Base-by-base conservation (phyloP, 2,329 filamentous ascomycete genomes). In the Helotiales sp. region DNA sequence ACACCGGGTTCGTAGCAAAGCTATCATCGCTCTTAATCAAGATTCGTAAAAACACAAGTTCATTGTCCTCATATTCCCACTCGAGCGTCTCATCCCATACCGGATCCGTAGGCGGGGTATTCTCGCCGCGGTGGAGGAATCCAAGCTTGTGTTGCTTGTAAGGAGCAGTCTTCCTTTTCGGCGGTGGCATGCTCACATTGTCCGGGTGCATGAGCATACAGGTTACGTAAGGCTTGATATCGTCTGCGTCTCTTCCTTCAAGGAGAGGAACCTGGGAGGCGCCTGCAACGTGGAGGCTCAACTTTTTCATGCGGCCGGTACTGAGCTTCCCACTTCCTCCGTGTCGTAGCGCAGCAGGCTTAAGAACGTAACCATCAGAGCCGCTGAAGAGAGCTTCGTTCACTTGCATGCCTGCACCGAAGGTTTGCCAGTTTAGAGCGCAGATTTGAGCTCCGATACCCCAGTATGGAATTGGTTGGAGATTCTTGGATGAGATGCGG, bases 371-470 rank as follows among this genome's bases (percentile, higher is more conserved):
- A 7, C 89, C 89, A 30, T 87, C 86, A 0, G 88, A 87, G 13
- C 87, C 88, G 55, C 81, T 83, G 76, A 91, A 91, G 0, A 91
- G 80, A 0, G 89, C 89, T 73, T 90, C 88, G 74, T 91, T 91
- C 70, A 91, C 80, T 76, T 91, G 89, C 80, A 89, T 88, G 73
- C 84, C 84, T 6, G 85, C 84, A 37, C 87, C 87, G 70, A 90
- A 91, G 0, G 84, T 89, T 74, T 91, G 89, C 86, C 88, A 89
- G 78, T 91, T 91, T 61, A 91, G 81, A 2, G 89, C 89, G 74
- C 87, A 90, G 55, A 91, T 88, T 72, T 91, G 89, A 2, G 89
- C 88, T 1, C 89, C 89, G 3, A 90, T 76, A 6, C 83, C 87
- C 89, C 89, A 91, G 75, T 89, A 91, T 0, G 84, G 82, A 0